Percentiles rank a stretch among this genome's conserved stretches.
Evolutionary conservation across 2,329 filamentous ascomycete genomes (phyloP).

Genomic region (Pestalotiopsis sp.): DNA sequence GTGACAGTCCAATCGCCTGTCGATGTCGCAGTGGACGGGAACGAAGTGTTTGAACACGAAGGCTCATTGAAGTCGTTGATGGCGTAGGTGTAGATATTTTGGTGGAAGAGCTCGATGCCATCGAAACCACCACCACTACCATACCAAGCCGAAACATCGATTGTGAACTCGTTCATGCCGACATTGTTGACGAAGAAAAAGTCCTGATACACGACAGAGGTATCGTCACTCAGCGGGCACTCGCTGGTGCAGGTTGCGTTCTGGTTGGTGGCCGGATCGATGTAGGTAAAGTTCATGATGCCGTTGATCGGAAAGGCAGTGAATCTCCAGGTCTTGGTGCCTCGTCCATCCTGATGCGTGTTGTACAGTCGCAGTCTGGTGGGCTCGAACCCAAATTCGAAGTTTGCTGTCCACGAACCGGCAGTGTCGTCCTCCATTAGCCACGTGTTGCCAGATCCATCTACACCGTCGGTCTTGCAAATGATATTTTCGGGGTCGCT

Average conservation of each 20-base stretch:
- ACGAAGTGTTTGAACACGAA: slow-evolving; percentile 68
- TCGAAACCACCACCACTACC: slow-evolving; percentile 82
- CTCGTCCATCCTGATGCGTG: slow-evolving; percentile 79
- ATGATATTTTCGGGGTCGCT: slow-evolving; percentile 79
- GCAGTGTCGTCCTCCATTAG: slow-evolving; percentile 73
- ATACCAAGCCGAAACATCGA: slow-evolving; percentile 88
- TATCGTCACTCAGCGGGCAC: slow-evolving; percentile 81
- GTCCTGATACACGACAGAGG: slow-evolving; percentile 74
- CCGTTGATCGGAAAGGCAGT: slow-evolving; percentile 84
- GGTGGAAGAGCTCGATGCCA: slow-evolving; percentile 84
- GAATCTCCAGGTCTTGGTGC: slow-evolving; percentile 86
- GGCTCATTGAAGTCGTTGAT: slow-evolving; percentile 89
- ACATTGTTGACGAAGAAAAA: slow-evolving; percentile 88
- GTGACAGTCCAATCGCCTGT: slow-evolving; percentile 77
- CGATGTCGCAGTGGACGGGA: slow-evolving; percentile 66
- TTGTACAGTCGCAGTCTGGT: slow-evolving; percentile 89
- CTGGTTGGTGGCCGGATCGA: slow-evolving; percentile 71
- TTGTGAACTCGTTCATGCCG: slow-evolving; percentile 83
- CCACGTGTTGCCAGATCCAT: slow-evolving; percentile 80
- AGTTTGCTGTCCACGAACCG: slow-evolving; percentile 83
- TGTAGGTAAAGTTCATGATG: slow-evolving; percentile 95
- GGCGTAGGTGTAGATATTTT: slow-evolving; percentile 85
- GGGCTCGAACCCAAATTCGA: slow-evolving; percentile 83
- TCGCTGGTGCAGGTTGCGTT: slow-evolving; percentile 75
- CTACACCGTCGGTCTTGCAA: slow-evolving; percentile 72